A percentile compares a stretch with the other conserved stretches of the same genome.
These are phyloP conservation scores for Dictyostelium purpureum DNA, from an alignment of 78 protist genomes.

Conservation along the genomic window DNA sequence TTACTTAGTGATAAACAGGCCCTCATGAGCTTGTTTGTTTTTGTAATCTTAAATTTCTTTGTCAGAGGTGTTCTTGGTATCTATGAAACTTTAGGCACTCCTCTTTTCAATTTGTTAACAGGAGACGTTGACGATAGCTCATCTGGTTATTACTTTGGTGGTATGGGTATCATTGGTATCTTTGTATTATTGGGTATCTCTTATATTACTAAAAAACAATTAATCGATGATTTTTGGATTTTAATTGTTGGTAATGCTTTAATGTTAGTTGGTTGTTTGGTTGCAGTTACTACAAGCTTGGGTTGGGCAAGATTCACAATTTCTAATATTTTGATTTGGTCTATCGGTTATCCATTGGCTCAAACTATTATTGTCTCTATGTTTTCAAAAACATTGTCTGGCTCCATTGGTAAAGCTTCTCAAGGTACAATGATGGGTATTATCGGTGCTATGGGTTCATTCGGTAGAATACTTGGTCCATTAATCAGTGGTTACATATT, in stretches of 20 bases:
- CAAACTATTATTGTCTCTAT: constrained; percentile 35
- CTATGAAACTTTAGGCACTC: constrained; percentile 18
- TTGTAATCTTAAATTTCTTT: background rate
- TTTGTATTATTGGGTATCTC: background rate
- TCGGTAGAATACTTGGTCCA: constrained; percentile 51
- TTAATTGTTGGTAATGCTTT: background rate
- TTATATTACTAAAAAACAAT: background rate
- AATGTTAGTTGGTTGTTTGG: background rate
- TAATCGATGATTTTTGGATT: constrained; percentile 17
- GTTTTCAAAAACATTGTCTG: constrained; percentile 15
- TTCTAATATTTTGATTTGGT: constrained; percentile 15
- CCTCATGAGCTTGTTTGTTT: background rate
- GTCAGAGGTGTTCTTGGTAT: constrained; percentile 12
- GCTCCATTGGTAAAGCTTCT: background rate
- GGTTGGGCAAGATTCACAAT: background rate
- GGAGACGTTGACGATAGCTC: background rate
- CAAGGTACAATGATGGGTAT: constrained; percentile 68
- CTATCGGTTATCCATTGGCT: constrained; percentile 22
- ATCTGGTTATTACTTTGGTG: constrained; percentile 15
- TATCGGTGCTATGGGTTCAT: constrained; percentile 55
- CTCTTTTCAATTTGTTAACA: background rate
- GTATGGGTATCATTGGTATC: constrained; percentile 10
- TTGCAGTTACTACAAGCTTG: background rate
- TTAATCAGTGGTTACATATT: background rate
- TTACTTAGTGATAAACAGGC: background rate